Evolutionary conservation across 2,329 filamentous ascomycete genomes (phyloP).

Genomic region (Rhinocladiella similis): DNA sequence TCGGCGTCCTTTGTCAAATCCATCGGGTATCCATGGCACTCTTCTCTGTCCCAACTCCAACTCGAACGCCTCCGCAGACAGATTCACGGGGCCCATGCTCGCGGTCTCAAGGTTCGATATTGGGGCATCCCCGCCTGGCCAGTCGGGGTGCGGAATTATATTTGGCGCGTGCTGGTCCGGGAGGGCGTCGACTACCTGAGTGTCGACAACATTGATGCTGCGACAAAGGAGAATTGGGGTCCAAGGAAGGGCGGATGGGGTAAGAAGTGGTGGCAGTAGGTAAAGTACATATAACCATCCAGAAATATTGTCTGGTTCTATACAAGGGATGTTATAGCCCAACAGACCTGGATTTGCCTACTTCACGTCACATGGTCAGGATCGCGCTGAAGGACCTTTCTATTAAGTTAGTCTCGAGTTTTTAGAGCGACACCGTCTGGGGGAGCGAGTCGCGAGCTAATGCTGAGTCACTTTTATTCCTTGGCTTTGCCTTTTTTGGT

Average conservation of each 20-base stretch:
- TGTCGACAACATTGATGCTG: slow-evolving; percentile 52
- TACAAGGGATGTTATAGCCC: too few species aligned
- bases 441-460: too few species aligned
- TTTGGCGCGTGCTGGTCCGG: slow-evolving; percentile 55
- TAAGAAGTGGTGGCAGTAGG: slow-evolving; percentile 8
- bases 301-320: too few species aligned
- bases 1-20: slow-evolving; percentile 51
- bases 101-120: slow-evolving; percentile 57
- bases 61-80: slow-evolving; percentile 50
- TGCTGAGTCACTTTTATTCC: too few species aligned
- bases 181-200: slow-evolving; percentile 59
- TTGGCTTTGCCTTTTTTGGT: too few species aligned
- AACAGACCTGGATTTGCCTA: too few species aligned
- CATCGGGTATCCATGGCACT: slow-evolving; percentile 36
- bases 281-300: too few species aligned
- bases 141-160: slow-evolving; percentile 50
- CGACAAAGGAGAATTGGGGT: slow-evolving; percentile 46
- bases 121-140: slow-evolving; percentile 62
- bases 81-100: slow-evolving; percentile 50
- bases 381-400: too few species aligned
- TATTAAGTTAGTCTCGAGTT: too few species aligned
- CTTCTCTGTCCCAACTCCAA: slow-evolving; percentile 45
- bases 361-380: too few species aligned
- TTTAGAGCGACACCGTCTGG: too few species aligned
- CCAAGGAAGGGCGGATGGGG: slow-evolving; percentile 12